These are phyloP conservation scores for Cytospora paraplurivora DNA, from an alignment of 2,329 filamentous ascomycete genomes.

Conservation along the genomic window DNA sequence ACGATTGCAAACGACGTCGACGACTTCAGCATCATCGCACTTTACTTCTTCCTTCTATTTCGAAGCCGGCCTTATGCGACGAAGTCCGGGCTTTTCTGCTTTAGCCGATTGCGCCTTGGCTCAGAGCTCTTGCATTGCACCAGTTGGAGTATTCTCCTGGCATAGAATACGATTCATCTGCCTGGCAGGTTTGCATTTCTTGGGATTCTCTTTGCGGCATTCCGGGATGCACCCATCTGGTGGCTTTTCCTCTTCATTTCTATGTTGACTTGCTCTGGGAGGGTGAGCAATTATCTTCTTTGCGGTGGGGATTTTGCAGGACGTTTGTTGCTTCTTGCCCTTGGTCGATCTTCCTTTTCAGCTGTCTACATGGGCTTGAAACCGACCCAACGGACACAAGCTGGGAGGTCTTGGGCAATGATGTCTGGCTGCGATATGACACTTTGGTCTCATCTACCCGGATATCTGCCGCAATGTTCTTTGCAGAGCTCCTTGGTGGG, in stretches of 20 bases:
- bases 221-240: background rate
- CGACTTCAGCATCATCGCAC: constrained; percentile 22
- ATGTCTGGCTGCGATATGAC: constrained; percentile 15
- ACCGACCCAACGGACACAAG: background rate
- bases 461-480: constrained; percentile 4
- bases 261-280: constrained; percentile 4
- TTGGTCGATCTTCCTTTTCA: constrained; percentile 1
- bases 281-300: constrained; percentile 4
- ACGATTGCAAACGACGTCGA: constrained; percentile 29
- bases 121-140: constrained; percentile 17
- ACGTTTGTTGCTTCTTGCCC: constrained; percentile 12
- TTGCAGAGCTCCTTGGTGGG: constrained; percentile 6
- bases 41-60: constrained; percentile 12
- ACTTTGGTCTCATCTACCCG: constrained; percentile 16
- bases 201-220: background rate
- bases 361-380: constrained; percentile 10
- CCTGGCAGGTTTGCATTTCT: constrained; percentile 11
- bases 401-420: constrained; percentile 7
- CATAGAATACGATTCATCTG: constrained; percentile 13
- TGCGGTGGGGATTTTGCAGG: constrained; percentile 5
- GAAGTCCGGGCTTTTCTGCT: constrained; percentile 8
- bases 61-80: constrained; percentile 15
- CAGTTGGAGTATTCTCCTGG: constrained; percentile 10
- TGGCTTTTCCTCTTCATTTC: background rate
- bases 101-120: constrained; percentile 6